A percentile compares a stretch with the other conserved stretches of the same genome.
These are phyloP conservation scores for Irpex sp. DNA, from an alignment of 1,284 basidiomycete genomes.

Conservation along the genomic window DNA sequence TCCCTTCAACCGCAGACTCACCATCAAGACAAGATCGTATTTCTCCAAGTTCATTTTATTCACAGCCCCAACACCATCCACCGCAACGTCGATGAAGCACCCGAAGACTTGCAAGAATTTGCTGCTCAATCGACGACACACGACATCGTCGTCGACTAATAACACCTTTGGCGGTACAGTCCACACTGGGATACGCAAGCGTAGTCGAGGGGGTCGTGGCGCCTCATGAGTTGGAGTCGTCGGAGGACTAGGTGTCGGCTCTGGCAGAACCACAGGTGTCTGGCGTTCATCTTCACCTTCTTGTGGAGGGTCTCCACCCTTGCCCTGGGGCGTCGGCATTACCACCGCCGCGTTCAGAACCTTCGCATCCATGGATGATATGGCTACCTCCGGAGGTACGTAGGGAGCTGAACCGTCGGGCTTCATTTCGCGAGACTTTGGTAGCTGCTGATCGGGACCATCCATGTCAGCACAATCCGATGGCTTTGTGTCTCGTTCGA, in stretches of 20 bases:
- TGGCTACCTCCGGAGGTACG: background rate
- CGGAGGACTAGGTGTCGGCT: constrained; percentile 11
- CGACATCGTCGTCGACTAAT: constrained; percentile 93
- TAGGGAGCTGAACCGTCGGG: background rate
- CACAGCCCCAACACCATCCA: constrained; percentile 88
- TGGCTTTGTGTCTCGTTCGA: background rate
- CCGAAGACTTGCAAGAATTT: constrained; percentile 96
- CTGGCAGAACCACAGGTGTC: constrained; percentile 15
- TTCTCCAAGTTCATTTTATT: constrained; percentile 95
- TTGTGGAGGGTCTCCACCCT: constrained; percentile 25
- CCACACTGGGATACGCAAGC: constrained; percentile 79
- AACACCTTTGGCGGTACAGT: constrained; percentile 83
- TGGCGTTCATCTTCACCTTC: constrained; percentile 19
- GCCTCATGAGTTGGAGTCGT: constrained; percentile 5
- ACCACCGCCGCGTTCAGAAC: constrained; percentile 23
- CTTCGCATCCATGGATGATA: constrained; percentile 34
- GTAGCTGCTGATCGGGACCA: background rate
- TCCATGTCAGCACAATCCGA: background rate
- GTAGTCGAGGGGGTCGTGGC: constrained; percentile 51
- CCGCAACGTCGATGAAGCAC: constrained; percentile 90
- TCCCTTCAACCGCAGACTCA: constrained; percentile 33
- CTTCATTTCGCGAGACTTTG: background rate
- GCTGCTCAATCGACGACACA: constrained; percentile 82
- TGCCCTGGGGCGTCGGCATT: constrained; percentile 27
- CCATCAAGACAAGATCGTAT: constrained; percentile 95